Base-by-base conservation (phyloP, 139 green algal genomes). In the Mychonastes homosphaera region DNA sequence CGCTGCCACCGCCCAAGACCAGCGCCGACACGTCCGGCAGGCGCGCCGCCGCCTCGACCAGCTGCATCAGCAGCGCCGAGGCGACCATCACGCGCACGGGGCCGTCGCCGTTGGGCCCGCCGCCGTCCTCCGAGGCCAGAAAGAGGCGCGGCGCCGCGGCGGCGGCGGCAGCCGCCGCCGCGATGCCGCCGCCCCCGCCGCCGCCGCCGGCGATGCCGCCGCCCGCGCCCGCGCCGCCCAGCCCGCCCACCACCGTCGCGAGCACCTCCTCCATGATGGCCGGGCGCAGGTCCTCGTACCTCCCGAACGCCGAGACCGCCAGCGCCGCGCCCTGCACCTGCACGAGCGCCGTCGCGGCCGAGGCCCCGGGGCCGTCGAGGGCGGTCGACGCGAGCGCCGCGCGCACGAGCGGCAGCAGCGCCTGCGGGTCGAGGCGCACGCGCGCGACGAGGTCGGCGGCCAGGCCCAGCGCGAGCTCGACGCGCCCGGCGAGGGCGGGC, bases 11-110 rank as follows among this genome's bases (percentile, higher is more conserved):
- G n/a, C n/a, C n/a, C n/a, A n/a, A n/a, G n/a, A n/a, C n/a, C n/a
- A n/a, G n/a, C n/a, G n/a, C n/a, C n/a, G n/a, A n/a, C n/a, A n/a
- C n/a, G n/a, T n/a, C n/a, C n/a, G n/a, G n/a, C n/a, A n/a, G n/a
- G n/a, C n/a, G n/a, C n/a, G 29, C 13, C 3, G 36, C 21, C 28
- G 72, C 74, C 79, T 91, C 79, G 34, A 92, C 54, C 66, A 87
- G 72, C 63, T 87, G 77, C 61, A 90, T 46, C 44, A 92, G 29
- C 13, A 86, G 61, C 2, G 83, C 83, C 0, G 70, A 72, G 4
- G 73, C 28, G 41, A 81, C 62, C 56, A 83, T 74, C 18, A 91
- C 79, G 50, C 39, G 49, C 7, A 68, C 38, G 33, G 45, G 29
- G 12, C 29, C 39, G 9, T 66, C 38, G 23, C 26, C 21, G 9